Evolutionary conservation across 1,284 basidiomycete species (phyloP).

Genomic region (Apiotrichum akiyoshidainum): DNA sequence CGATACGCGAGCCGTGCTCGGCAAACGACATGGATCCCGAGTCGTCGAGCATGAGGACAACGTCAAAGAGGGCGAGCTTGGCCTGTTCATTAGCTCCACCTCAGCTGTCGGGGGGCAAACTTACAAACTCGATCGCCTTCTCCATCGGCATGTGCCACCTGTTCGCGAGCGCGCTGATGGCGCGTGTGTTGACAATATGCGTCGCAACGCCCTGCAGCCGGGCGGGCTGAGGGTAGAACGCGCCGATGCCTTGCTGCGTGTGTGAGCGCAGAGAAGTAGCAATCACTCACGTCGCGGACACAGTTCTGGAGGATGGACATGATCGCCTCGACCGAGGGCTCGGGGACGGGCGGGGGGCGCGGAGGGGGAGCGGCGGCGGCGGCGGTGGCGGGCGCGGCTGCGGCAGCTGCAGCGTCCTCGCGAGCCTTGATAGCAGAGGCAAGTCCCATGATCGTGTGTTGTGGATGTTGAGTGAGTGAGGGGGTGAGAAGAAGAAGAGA

Average conservation of each 20-base stretch:
- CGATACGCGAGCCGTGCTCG: conserved; percentile 48
- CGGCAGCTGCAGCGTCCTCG: neutral
- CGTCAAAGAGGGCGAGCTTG: conserved; percentile 50
- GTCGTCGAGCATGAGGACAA: conserved; percentile 51
- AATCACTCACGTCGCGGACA: conserved; percentile 46
- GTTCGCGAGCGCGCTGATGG: conserved; percentile 45
- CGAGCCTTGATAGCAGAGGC: neutral
- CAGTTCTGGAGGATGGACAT: conserved; percentile 35
- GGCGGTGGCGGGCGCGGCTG: neutral
- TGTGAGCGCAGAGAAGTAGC: conserved; percentile 1
- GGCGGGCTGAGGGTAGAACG: conserved; percentile 52
- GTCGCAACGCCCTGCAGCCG: conserved; percentile 50
- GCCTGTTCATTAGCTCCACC: conserved; percentile 32
- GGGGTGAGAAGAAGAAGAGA: neutral
- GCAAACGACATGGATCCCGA: conserved; percentile 51
- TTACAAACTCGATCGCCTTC: conserved; percentile 45
- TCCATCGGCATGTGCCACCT: conserved; percentile 52
- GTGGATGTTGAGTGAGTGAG: neutral
- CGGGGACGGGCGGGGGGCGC: neutral
- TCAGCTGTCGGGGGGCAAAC: neutral
- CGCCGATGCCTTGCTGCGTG: conserved; percentile 47
- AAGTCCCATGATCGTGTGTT: neutral
- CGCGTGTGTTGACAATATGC: conserved; percentile 47
- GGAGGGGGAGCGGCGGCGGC: neutral
- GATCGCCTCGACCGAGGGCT: neutral